Base-by-base conservation (phyloP, 2,329 filamentous ascomycete genomes). In the Pyrenophora graminea region DNA sequence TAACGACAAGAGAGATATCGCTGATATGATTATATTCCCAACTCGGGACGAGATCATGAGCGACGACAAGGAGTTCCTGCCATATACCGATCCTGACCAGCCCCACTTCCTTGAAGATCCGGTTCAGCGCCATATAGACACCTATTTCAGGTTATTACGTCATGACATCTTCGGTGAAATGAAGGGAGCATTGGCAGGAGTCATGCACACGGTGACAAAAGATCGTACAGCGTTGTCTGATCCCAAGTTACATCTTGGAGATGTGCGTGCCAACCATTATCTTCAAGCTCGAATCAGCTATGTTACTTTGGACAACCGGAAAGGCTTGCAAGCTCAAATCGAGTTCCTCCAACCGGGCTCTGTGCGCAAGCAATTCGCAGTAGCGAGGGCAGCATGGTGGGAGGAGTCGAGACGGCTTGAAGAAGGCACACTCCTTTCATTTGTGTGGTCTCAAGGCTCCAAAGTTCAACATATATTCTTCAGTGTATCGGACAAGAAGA, bases 21-120 rank as follows among this genome's bases (percentile, higher is more conserved):
- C 53, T 0, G 32, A 67, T 0, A 64, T 74, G n/a, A 21, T 50
- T 4, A 64, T 73, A 4, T 67, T 74, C 4, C 71, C 72, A 0
- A 71, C 68, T 1, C 54, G 50, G 2, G 57, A 63, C 12, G 71
- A 74, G 42, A 67, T 73, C 2, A 39, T 63, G 45, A 63, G 77
- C 73, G 39, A 77, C 70, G 3, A 61, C 65, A 45, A 80, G 25
- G 68, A 72, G 8, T 71, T 66, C 25, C 48, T 75, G 1, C 72
- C 72, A 0, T 59, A 55, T 1, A 67, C 61, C 1, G 65, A 73
- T 38, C 55, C 53, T 0, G 55, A 66, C 17, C 59, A 71, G 25
- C 61, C 55, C 4, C 66, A 72, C 31, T 66, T 63, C 33, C 57
- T 72, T 12, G 41, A 34, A 1, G 49, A 64, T 31, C 44, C 51